Base-by-base conservation (phyloP, 202 grass and related monocot genomes). In the Schoenoplectus tabernaemontani region DNA sequence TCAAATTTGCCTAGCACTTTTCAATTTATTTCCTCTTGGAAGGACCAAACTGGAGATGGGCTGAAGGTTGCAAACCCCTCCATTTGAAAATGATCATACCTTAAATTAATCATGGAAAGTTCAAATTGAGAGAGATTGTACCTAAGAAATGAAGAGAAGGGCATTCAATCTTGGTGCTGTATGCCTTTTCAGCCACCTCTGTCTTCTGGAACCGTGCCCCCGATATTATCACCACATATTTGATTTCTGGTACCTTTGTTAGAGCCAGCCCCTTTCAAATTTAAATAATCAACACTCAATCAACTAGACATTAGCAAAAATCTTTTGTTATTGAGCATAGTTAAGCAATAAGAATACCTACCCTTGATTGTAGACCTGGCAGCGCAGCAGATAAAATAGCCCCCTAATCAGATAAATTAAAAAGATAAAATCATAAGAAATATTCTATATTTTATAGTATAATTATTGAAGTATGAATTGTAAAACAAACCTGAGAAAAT, bases 101-200 rank as follows among this genome's bases (percentile, higher is more conserved):
- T 53, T 46, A 32, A 68, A 9, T 17, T 44, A 34, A 59, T 64
- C 24, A 12, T 54, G 64, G 28, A 54, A 75, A 54, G 2, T 4
- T 75, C 8, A 75, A 66, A 19, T 66, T 11, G 22, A 48, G 44
- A 64, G 15, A 81, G 13, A 59, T 43, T 57, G 23, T 92, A 98
- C 95, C 95, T 12, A 95, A 71, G 76, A 95, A 90, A 69, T 98
- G 95, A 75, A 98, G 85, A 30, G 95, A 91, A 30, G 86, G 47
- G 86, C 88, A 91, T 4, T 86, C 39, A 19, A 92, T 77, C 74
- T 87, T 85, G 59, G 86, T 77, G 51, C 78, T 63, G 56, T 98
- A 98, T 1, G 91, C 91, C 69, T 90, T 90, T 15, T 90, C 91
- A 12, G 59, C 84, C 26, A 98, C 17, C 9, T 54, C 62, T 0